phyloP scores from a whole-genome alignment of 805 yeast species.

The Clavispora vitiphila region DNA sequence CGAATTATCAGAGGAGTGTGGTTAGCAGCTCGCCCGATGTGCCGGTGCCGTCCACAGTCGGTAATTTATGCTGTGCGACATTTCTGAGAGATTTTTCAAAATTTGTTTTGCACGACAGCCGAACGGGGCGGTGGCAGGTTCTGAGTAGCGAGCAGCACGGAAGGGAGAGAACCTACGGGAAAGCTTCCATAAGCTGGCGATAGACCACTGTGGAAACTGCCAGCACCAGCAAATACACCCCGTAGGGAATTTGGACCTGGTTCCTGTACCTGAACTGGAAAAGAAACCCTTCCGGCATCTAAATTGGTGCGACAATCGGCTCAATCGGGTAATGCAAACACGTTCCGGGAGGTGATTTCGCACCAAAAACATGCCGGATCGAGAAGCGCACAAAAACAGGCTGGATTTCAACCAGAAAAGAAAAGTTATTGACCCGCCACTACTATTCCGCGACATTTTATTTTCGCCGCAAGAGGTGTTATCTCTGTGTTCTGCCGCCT shows the following conservation, averaged over 20 bases:
- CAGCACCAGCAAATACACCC: neutral
- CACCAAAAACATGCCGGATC: neutral
- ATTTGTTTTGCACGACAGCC: too few relatives aligned
- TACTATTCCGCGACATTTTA: neutral
- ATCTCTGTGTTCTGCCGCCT: constrained; percentile 1
- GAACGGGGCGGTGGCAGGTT: neutral
- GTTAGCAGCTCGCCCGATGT: neutral
- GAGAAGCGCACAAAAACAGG: neutral
- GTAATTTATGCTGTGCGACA: constrained; percentile 7
- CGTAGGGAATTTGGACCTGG: neutral
- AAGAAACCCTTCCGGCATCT: neutral
- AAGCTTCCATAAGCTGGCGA: too few relatives aligned
- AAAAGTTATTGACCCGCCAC: neutral
- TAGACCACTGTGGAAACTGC: too few relatives aligned
- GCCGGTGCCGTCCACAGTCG: constrained; percentile 6
- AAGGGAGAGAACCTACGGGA: too few relatives aligned
- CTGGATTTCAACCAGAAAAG: neutral
- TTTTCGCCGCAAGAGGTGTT: neutral
- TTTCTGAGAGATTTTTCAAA: constrained; percentile 10
- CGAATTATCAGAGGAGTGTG: neutral
- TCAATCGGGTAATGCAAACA: constrained; percentile 1
- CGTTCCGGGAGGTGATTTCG: neutral
- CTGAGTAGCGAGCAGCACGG: too few relatives aligned
- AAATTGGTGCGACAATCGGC: neutral
- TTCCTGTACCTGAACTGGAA: neutral